Evolutionary conservation across 257 asterid genomes (phyloP).

Genomic region (Primulina huaijiensis): DNA sequence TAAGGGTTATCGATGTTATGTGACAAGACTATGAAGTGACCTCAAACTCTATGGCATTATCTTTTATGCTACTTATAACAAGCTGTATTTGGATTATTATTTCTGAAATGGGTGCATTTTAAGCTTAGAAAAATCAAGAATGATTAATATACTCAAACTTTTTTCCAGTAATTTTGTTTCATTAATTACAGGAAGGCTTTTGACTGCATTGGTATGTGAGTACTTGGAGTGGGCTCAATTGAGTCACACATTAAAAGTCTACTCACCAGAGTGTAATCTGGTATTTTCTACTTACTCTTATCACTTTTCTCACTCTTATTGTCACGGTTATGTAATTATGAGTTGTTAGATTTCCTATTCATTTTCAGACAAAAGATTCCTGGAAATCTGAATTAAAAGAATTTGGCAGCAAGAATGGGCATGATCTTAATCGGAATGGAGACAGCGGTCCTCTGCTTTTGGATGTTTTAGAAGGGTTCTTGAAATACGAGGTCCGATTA

Average conservation of each 20-base stretch:
- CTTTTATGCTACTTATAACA: neutral
- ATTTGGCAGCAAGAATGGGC: slow-evolving; percentile 88
- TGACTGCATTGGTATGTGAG: slow-evolving; percentile 80
- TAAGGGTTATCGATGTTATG: neutral
- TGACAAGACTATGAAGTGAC: neutral
- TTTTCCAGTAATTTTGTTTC: slow-evolving; percentile 16
- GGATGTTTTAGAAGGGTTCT: slow-evolving; percentile 97
- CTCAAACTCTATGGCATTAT: neutral
- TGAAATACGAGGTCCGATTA: slow-evolving; percentile 88
- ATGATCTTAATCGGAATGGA: slow-evolving; percentile 84
- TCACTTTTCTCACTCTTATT: neutral
- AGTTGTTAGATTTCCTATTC: slow-evolving; percentile 17
- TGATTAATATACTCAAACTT: neutral
- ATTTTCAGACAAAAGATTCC: slow-evolving; percentile 73
- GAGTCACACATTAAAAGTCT: slow-evolving; percentile 81
- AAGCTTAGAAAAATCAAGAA: neutral
- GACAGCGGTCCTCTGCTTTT: slow-evolving; percentile 92
- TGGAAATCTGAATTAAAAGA: slow-evolving; percentile 95
- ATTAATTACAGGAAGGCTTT: slow-evolving; percentile 66
- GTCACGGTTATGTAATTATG: slow-evolving; percentile 9
- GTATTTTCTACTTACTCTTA: slow-evolving; percentile 34
- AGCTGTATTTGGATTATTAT: neutral
- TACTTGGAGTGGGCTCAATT: slow-evolving; percentile 94
- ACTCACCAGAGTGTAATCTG: slow-evolving; percentile 85
- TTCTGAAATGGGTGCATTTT: neutral